Evolutionary conservation across 495 filamentous ascomycete genomes (phyloP), one percentile per base, ranked within the genome.

Genomic region (Annulohypoxylon maeteangense): DNA sequence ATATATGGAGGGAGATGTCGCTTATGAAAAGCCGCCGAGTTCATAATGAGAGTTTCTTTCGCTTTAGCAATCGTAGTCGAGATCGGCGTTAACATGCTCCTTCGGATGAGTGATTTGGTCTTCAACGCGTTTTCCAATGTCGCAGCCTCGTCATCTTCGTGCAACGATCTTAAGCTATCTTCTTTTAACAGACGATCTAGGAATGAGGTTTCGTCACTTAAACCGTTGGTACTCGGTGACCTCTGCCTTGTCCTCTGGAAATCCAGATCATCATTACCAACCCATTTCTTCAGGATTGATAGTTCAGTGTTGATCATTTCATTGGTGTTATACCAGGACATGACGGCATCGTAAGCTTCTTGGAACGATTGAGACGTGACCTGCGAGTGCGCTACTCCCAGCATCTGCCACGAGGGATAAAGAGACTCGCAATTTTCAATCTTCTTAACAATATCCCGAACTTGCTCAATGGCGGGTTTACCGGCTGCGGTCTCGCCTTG

Each of bases 111-210:
- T 68, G 72, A 70, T 51, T 75, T 78, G 5, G 74, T 75, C 62
- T 78, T 77, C 31, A 72, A 25, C 2, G 75, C 74, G 76, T 76
- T 56, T 59, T 81, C 71, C 68, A 79, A 50, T 70, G 68, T 75
- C 29, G 69, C 76, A 16, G 81, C 75, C 32, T 75, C 74, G 27
- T 80, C 79, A n/a, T 93, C 87, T 20, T 93, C 93, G 75, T 97
- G 94, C 18, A 99, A 83, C 4, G 93, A 97, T 67, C 93, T 94
- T 20, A 99, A 84, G 16, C 93, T 93, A 75, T 99, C 95, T 78
- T 98, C 95, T 74, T 98, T 98, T 83, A 98, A 86, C n/a, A 98
- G 90, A n/a, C 95, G 89, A 77, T 99, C 95, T 47, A 99, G 83
- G 78, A 99, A 99, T 1, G 93, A 95, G 0, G 93, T 88, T 62